A percentile compares a stretch with the other conserved stretches of the same genome.
Conservation (phyloP, 306 rosid genomes). For the Pyrus bretschneideri region DNA sequence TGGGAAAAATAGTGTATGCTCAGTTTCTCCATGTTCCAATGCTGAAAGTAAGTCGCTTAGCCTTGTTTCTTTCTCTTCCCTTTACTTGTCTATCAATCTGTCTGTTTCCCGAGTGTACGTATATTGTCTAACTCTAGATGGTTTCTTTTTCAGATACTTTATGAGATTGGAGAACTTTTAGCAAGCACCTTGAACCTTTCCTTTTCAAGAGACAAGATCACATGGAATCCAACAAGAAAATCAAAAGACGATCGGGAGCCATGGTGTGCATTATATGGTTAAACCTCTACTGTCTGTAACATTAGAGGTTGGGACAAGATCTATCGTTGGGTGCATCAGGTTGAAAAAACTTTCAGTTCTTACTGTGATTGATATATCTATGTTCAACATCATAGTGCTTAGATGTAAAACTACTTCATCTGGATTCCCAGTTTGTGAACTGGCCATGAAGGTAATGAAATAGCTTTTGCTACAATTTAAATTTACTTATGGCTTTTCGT, state of each 20-base stretch:
- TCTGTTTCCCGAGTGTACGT: too few species aligned
- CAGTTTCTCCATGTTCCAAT: too few species aligned
- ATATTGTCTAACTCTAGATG: too few species aligned
- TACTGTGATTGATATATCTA: neutral
- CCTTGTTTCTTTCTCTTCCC: too few species aligned
- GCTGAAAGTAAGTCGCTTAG: too few species aligned
- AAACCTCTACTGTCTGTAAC: conserved; percentile 4
- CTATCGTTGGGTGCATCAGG: neutral
- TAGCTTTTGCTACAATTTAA: neutral
- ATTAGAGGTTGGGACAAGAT: neutral
- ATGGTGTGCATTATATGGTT: conserved; percentile 83
- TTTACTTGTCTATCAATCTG: too few species aligned
- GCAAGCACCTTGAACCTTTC: conserved; percentile 40
- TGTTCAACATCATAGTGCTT: neutral
- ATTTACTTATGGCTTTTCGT: neutral
- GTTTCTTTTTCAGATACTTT: too few species aligned
- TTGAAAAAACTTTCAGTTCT: neutral
- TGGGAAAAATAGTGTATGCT: too few species aligned
- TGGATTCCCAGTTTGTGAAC: neutral
- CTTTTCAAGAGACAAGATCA: conserved; percentile 45
- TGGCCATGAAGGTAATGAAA: neutral
- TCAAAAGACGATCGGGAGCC: conserved; percentile 43
- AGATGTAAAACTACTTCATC: too few species aligned
- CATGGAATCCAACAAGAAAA: conserved; percentile 34
- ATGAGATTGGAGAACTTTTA: conserved; percentile 34